A percentile compares a stretch with the other conserved stretches of the same genome.
Conservation (phyloP, 495 filamentous ascomycete species). For the Trypethelium eluteriae region DNA sequence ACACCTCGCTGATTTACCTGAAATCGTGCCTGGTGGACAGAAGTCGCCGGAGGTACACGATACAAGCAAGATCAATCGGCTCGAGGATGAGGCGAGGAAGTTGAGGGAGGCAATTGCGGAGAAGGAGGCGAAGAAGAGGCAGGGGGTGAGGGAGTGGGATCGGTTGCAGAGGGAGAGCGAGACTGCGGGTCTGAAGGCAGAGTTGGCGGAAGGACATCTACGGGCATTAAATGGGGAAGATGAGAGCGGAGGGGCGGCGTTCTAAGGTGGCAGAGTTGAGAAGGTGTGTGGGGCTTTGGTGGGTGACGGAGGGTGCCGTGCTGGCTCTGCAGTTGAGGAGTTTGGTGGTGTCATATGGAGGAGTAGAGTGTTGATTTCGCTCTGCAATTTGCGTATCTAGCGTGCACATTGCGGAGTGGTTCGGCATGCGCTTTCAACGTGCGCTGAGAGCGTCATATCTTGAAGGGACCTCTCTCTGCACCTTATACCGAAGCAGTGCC, state of each 20-base stretch:
- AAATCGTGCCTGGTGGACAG: slow-evolving; percentile 49
- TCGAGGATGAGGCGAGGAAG: slow-evolving; percentile 50
- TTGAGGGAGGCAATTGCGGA: slow-evolving; percentile 49
- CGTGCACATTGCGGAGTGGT: too few species aligned
- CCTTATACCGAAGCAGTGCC: too few species aligned
- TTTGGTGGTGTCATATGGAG: too few species aligned
- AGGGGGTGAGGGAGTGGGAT: slow-evolving; percentile 52
- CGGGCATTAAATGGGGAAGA: slow-evolving; percentile 50
- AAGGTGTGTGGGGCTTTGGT: background rate
- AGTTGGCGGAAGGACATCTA: slow-evolving; percentile 55
- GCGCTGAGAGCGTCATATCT: too few species aligned
- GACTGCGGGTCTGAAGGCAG: slow-evolving; percentile 51
- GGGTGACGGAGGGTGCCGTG: too few species aligned
- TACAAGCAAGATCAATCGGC: slow-evolving; percentile 27
- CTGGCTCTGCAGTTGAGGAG: too few species aligned
- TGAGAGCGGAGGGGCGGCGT: slow-evolving; percentile 32
- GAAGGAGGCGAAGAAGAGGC: slow-evolving; percentile 47
- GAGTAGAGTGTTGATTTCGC: too few species aligned
- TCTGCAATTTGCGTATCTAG: too few species aligned
- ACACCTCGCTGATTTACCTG: slow-evolving; percentile 46
- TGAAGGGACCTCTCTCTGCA: too few species aligned
- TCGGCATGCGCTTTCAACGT: too few species aligned
- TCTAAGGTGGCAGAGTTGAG: background rate
- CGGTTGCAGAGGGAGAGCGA: slow-evolving; percentile 51
- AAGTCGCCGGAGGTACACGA: slow-evolving; percentile 39